Evolutionary conservation across 2,329 filamentous ascomycete genomes (phyloP), one percentile per base, ranked within the genome.

Genomic region (Neospermospora avenae): DNA sequence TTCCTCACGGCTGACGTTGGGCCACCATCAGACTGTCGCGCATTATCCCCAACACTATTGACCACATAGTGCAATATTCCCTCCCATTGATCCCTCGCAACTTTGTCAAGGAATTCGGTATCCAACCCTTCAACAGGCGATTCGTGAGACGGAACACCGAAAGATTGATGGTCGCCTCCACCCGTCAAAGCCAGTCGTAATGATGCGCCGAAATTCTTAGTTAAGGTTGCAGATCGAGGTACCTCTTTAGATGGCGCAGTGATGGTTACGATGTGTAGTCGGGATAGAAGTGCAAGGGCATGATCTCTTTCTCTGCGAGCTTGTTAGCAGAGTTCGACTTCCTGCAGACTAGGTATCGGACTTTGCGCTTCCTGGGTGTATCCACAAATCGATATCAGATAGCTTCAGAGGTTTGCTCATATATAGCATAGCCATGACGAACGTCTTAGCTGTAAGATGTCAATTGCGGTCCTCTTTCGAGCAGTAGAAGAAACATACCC

Each of bases 51-150:
- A 8, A 89, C 87, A 62, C 85, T 88, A 60, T 88, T 90, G 20
- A 99, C 95, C 73, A 99, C 93, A 71, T 92, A 99, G 74, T 97
- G 95, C 51, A 99, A 76, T 28, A 99, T 96, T 25, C 91, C 89
- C 74, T 99, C 96, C 93, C 95, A 99, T 72, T 96, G 93, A 68
- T 84, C 84, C 57, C 90, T 85, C 4, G 95, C 92, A 75, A 93
- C 96, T 28, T 86, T 82, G 71, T 99, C 95, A 59, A 99, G 82
- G 67, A 89, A 91, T 1, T 82, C 71, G 11, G 92, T 75, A 61
- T 88, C 85, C 52, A 95, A 83, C 52, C 84, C 82, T 58, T 81
- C 77, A 42, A 85, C 82, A 35, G 85, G 79, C 3, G 84, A 79
- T 7, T 86, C 81, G 13, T 80, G 81, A 18, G 89, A 93, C 1